Percentiles rank a stretch among this genome's conserved stretches.
Conservation (phyloP, 805 yeast species). For the Limtongozyma cylindracea region DNA sequence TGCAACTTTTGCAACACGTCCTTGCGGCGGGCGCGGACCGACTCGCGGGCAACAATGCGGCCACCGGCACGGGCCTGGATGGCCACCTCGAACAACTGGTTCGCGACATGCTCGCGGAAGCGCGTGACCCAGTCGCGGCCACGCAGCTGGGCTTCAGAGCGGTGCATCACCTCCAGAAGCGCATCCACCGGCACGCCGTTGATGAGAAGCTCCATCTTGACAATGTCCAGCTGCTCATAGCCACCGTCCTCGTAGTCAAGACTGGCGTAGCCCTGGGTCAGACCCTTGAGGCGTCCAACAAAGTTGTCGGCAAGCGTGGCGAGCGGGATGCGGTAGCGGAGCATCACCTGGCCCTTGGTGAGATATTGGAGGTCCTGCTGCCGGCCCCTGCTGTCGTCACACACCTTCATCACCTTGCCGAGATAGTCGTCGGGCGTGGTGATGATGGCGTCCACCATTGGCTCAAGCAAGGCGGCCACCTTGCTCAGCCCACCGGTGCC, state of each 20-base stretch:
- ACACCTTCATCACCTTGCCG: constrained; percentile 67
- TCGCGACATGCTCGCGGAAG: constrained; percentile 54
- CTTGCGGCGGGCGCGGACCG: constrained; percentile 79
- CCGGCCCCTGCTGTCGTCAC: constrained; percentile 64
- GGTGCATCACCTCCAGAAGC: constrained; percentile 72
- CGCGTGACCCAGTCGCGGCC: constrained; percentile 70
- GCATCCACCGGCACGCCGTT: constrained; percentile 86
- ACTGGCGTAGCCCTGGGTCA: constrained; percentile 82
- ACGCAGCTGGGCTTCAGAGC: constrained; percentile 40
- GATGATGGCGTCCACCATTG: constrained; percentile 75
- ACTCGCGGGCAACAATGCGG: constrained; percentile 71
- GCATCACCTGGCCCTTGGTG: constrained; percentile 55
- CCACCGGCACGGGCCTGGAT: constrained; percentile 74
- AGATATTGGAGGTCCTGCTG: constrained; percentile 62
- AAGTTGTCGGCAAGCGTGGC: constrained; percentile 87
- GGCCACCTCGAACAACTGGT: constrained; percentile 78
- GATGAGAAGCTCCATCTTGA: constrained; percentile 69
- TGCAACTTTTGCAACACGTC: constrained; percentile 88
- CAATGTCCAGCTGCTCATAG: constrained; percentile 53
- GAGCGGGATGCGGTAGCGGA: constrained; percentile 64
- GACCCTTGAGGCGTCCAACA: constrained; percentile 78
- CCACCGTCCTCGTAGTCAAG: constrained; percentile 91
- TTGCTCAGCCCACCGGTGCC: no score
- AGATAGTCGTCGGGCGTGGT: constrained; percentile 77
- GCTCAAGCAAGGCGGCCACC: constrained; percentile 41